These are phyloP conservation scores for Chaetoceros tenuissimus DNA, from an alignment of 108 stramenopile species.

Conservation along the genomic window DNA sequence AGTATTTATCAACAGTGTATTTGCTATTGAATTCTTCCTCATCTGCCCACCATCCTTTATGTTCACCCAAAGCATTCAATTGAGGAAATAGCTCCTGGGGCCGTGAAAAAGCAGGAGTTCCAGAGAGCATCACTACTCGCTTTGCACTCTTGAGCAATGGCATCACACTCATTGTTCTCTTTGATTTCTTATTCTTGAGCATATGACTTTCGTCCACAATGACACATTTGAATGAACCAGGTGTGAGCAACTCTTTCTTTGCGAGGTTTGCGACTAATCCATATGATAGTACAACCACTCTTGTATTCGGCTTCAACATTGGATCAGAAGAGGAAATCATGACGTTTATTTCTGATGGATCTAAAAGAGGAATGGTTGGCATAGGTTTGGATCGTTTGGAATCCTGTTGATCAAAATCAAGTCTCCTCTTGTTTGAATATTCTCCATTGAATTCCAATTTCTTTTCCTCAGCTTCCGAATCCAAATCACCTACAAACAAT, in stretches of 20 bases:
- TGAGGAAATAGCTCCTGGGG: constrained; percentile 95
- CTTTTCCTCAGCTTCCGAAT: constrained; percentile 4
- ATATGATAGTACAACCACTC: constrained; percentile 78
- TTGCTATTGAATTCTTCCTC: constrained; percentile 62
- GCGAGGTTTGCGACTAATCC: constrained; percentile 64
- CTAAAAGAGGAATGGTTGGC: constrained; percentile 23
- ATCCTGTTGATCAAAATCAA: background rate
- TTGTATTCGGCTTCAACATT: constrained; percentile 32
- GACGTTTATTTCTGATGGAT: constrained; percentile 60
- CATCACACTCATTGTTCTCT: constrained; percentile 68
- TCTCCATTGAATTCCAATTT: background rate
- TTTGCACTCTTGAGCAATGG: constrained; percentile 72
- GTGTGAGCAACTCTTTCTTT: constrained; percentile 26
- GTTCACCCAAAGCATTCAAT: constrained; percentile 65
- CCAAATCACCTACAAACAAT: background rate
- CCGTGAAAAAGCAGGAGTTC: constrained; percentile 92
- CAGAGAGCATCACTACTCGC: constrained; percentile 83
- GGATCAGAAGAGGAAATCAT: constrained; percentile 48
- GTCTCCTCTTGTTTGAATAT: constrained; percentile 8
- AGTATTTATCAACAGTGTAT: constrained; percentile 52
- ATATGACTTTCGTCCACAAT: constrained; percentile 97
- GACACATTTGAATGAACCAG: constrained; percentile 72
- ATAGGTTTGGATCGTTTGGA: background rate
- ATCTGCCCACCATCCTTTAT: constrained; percentile 55
- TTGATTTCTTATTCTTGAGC: constrained; percentile 80